Conservation (phyloP, 768 basidiomycete genomes). For the Lactifluus echinatus region DNA sequence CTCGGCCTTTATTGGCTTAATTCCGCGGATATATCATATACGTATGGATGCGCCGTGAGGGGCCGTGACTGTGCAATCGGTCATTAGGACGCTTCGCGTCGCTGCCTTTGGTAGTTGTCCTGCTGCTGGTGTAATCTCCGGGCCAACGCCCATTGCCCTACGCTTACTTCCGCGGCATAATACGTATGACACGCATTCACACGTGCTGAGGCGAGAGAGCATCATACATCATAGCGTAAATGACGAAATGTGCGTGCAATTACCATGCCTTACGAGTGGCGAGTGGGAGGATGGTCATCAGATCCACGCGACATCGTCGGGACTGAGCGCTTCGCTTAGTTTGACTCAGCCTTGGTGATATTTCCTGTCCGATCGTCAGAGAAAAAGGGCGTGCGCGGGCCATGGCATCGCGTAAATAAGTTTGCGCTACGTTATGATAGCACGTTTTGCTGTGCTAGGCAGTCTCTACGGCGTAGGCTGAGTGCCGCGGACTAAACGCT, state of each 20-base stretch:
- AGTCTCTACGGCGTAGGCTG: background rate
- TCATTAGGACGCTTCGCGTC: background rate
- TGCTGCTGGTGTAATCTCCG: background rate
- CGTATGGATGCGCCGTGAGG: background rate
- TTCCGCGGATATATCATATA: background rate
- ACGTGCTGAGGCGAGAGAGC: background rate
- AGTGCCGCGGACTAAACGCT: background rate
- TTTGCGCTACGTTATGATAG: background rate
- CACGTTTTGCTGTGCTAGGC: too few species aligned
- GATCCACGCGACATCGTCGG: background rate
- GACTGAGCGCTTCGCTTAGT: background rate
- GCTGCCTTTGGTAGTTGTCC: background rate
- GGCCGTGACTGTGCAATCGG: background rate
- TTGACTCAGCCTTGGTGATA: constrained; percentile 4
- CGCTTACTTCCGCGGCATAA: background rate
- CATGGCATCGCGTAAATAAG: background rate
- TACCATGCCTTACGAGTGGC: background rate
- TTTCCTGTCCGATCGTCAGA: background rate
- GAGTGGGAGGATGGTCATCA: background rate
- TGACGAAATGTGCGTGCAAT: background rate
- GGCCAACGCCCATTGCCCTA: background rate
- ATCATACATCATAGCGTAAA: background rate
- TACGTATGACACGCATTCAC: background rate
- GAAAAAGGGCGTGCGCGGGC: too few species aligned
- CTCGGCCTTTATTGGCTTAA: background rate